Percentiles rank a stretch among this genome's conserved stretches.
Evolutionary conservation across 129 eudicot genomes (phyloP).

Genomic region (Pittosporum tobira): DNA sequence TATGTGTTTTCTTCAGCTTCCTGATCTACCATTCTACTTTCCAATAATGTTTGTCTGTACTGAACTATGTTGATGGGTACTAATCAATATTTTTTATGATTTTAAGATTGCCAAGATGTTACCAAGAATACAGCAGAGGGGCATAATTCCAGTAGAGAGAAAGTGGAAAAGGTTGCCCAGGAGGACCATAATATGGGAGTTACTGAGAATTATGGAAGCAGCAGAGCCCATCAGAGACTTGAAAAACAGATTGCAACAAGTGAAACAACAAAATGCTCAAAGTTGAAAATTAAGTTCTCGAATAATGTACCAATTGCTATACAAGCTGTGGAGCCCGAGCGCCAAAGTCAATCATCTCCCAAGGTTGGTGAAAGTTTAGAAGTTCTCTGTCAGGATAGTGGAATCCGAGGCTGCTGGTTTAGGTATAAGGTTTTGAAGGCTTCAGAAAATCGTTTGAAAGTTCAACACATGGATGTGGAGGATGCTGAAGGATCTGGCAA

Average conservation of each 20-base stretch:
- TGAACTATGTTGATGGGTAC: not conserved
- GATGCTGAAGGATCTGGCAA: conserved; percentile 38
- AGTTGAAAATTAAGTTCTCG: conserved; percentile 18
- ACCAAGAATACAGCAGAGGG: conserved; percentile 1
- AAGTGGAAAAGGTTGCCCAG: not conserved
- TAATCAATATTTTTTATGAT: conserved; percentile 11
- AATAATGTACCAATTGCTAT: conserved; percentile 6
- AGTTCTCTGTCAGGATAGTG: conserved; percentile 60
- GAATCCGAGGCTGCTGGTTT: conserved; percentile 68
- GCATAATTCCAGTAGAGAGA: not conserved
- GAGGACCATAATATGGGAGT: not conserved
- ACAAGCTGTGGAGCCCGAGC: conserved; percentile 12
- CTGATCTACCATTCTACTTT: no score
- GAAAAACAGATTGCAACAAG: conserved; percentile 2
- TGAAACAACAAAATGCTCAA: conserved; percentile 13
- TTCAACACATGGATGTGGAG: conserved; percentile 32
- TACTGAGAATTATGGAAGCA: not conserved
- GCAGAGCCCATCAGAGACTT: not conserved
- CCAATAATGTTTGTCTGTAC: no score
- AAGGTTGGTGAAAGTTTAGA: conserved; percentile 37
- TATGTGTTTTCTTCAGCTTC: no score
- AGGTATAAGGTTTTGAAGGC: conserved; percentile 43
- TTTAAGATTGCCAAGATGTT: conserved; percentile 10
- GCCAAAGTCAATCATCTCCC: conserved; percentile 4
- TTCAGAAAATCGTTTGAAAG: conserved; percentile 27